Conservation (phyloP, 257 asterid genomes). For the Solanum sparsipilum region DNA sequence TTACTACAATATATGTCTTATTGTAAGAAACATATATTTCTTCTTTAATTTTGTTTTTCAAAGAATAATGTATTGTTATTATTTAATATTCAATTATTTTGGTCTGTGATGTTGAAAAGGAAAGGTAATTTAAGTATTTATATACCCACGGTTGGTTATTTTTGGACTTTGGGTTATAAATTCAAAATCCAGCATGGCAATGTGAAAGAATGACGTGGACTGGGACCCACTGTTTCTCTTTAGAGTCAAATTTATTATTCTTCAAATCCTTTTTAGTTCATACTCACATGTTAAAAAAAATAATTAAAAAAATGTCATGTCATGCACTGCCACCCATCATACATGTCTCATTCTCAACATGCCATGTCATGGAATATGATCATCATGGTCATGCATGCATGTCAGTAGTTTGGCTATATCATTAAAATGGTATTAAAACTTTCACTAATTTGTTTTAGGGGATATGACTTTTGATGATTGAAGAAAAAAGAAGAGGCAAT, state of each 20-base stretch:
- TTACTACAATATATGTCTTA: neutral
- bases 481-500: neutral
- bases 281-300: neutral
- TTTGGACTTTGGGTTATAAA: neutral
- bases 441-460: neutral
- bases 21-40: neutral
- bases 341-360: neutral
- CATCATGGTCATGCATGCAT: neutral
- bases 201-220: slow-evolving; percentile 25
- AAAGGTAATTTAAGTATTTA: neutral
- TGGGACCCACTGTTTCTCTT: slow-evolving; percentile 2
- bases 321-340: neutral
- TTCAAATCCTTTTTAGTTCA: neutral
- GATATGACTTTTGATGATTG: neutral
- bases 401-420: neutral
- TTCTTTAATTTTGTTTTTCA: neutral
- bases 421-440: neutral
- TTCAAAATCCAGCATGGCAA: slow-evolving; percentile 12
- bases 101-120: neutral
- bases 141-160: neutral
- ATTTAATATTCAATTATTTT: neutral
- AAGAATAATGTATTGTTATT: too few species aligned
- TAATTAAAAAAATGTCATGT: neutral
- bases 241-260: neutral
- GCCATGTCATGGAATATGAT: neutral